A percentile compares a stretch with the other conserved stretches of the same genome.
These are phyloP conservation scores for Punctularia strigosozonata DNA, from an alignment of 768 basidiomycete species.

Conservation along the genomic window DNA sequence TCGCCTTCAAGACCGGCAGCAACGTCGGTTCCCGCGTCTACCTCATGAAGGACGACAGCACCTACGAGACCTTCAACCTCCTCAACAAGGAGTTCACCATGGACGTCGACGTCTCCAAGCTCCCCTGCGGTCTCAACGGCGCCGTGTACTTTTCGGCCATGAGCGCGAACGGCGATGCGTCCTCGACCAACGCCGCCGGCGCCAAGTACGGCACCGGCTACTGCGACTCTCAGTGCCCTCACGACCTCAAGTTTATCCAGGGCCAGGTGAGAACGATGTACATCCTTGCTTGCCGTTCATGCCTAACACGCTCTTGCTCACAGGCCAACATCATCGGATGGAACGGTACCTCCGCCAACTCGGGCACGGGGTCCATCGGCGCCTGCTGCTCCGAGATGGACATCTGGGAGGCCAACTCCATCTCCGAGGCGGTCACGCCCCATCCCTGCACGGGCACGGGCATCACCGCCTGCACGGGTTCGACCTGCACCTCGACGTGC, in stretches of 20 bases:
- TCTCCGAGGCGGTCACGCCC: slow-evolving; percentile 41
- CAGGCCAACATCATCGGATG: slow-evolving; percentile 38
- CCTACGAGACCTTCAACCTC: slow-evolving; percentile 39
- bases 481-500: slow-evolving; percentile 34
- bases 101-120: slow-evolving; percentile 45
- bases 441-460: too few relatives aligned
- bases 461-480: slow-evolving; percentile 30
- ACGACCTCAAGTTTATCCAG: slow-evolving; percentile 49
- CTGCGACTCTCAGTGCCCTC: slow-evolving; percentile 51
- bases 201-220: slow-evolving; percentile 56
- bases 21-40: slow-evolving; percentile 31
- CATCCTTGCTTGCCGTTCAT: neutral
- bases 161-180: slow-evolving; percentile 42
- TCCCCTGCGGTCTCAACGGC: slow-evolving; percentile 49
- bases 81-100: too few relatives aligned
- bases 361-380: slow-evolving; percentile 33
- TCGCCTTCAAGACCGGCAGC: too few relatives aligned
- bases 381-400: slow-evolving; percentile 45
- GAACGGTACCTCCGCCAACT: slow-evolving; percentile 32
- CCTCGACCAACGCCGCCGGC: slow-evolving; percentile 43
- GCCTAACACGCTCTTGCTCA: neutral
- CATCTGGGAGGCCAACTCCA: too few relatives aligned
- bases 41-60: slow-evolving; percentile 32
- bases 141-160: slow-evolving; percentile 50
- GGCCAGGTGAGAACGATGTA: slow-evolving; percentile 27